Percentiles rank a stretch among this genome's conserved stretches.
Evolutionary conservation across 768 basidiomycete genomes (phyloP).

Genomic region (Phanerodontia chrysosporium): DNA sequence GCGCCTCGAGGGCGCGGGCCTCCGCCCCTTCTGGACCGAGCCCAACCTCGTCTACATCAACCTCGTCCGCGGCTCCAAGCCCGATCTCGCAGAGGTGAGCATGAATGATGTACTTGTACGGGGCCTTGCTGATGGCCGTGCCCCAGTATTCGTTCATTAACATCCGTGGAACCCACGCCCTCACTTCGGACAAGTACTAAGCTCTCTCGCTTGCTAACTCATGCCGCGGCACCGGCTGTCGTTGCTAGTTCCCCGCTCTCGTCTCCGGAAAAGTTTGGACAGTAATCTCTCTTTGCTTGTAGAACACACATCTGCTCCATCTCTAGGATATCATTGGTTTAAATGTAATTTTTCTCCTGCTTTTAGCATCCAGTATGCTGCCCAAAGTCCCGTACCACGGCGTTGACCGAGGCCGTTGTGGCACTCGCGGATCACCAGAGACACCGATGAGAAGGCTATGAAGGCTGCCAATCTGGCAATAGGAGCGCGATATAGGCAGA

Average conservation of each 20-base stretch:
- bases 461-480: too few relatives aligned
- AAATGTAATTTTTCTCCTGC: too few relatives aligned
- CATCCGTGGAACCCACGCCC: slow-evolving; percentile 38
- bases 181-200: slow-evolving; percentile 7
- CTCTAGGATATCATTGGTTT: too few relatives aligned
- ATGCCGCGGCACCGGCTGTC: background rate
- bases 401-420: too few relatives aligned
- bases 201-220: background rate
- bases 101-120: background rate
- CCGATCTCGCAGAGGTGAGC: slow-evolving; percentile 36
- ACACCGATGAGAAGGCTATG: too few relatives aligned
- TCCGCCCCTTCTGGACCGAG: slow-evolving; percentile 71
- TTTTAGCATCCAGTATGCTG: too few relatives aligned
- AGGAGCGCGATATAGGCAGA: too few relatives aligned
- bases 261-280: background rate
- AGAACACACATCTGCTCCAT: background rate
- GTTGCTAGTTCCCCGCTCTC: background rate
- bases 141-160: slow-evolving; percentile 48
- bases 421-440: too few relatives aligned
- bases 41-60: slow-evolving; percentile 43
- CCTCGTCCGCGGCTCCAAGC: slow-evolving; percentile 29
- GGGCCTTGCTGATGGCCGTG: background rate
- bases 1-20: slow-evolving; percentile 56
- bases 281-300: background rate
- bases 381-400: too few relatives aligned